Percentiles rank a stretch among this genome's conserved stretches.
phyloP scores from a whole-genome alignment of 331 rosid genomes.

The Malus hybrid region DNA sequence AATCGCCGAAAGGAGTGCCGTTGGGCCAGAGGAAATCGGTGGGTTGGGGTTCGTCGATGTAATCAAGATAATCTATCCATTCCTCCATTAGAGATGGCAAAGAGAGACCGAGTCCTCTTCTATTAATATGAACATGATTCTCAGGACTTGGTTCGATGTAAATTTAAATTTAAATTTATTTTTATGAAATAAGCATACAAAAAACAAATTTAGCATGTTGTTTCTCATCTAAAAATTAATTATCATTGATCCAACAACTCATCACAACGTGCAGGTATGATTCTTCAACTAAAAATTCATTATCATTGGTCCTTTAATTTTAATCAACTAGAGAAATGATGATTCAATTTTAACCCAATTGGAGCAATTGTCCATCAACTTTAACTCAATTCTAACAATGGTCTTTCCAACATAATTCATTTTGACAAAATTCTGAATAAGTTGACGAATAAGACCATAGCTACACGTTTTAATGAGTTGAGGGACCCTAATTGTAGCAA shows the following conservation, averaged over 20 bases:
- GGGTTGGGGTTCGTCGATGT: constrained; percentile 41
- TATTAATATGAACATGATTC: not conserved
- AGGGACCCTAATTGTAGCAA: no score
- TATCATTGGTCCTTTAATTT: no score
- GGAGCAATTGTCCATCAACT: no score
- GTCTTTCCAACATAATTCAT: no score
- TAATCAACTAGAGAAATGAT: no score
- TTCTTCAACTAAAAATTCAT: no score
- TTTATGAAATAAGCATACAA: not conserved
- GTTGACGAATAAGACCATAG: no score
- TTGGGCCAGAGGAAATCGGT: constrained; percentile 49
- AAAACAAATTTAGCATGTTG: not conserved
- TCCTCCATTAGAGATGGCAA: not conserved
- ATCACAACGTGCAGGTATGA: no score
- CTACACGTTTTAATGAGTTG: no score
- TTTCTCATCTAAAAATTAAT: rapidly evolving
- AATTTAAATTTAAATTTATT: not conserved
- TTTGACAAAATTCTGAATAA: no score
- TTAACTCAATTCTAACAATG: no score
- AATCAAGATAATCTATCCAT: not conserved
- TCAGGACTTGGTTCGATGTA: not conserved
- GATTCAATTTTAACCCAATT: no score
- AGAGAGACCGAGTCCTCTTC: not conserved
- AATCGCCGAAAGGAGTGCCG: constrained; percentile 28
- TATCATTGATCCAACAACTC: rapidly evolving